Conservation (phyloP, 1,139 yeast species). For the Tardiomyces digboiensis region DNA sequence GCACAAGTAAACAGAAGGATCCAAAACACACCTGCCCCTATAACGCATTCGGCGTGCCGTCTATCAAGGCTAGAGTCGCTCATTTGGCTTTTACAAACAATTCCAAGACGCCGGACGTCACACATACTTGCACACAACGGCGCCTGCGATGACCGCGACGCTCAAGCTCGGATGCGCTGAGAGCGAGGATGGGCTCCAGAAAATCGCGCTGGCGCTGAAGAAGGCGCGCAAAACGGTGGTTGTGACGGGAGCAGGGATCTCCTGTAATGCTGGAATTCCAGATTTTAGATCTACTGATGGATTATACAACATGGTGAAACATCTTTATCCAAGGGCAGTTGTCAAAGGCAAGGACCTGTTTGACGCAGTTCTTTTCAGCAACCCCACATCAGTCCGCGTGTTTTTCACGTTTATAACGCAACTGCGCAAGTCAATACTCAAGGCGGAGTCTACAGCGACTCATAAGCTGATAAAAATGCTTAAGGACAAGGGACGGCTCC, state of each 20-base stretch:
- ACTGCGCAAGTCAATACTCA: slow-evolving; percentile 49
- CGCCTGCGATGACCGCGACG: neutral
- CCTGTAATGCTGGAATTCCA: slow-evolving; percentile 95
- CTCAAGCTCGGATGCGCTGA: slow-evolving; percentile 2
- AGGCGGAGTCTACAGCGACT: slow-evolving; percentile 74
- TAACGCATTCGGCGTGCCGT: too few relatives aligned
- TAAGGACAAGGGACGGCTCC: slow-evolving; percentile 54
- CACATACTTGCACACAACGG: neutral
- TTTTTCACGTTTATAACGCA: slow-evolving; percentile 81
- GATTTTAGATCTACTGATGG: slow-evolving; percentile 86
- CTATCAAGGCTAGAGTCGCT: too few relatives aligned
- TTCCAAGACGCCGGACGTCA: too few relatives aligned
- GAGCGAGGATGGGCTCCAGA: slow-evolving; percentile 6
- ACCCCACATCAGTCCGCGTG: slow-evolving; percentile 47
- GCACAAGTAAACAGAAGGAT: neutral
- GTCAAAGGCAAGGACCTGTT: slow-evolving; percentile 84
- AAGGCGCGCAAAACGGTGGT: slow-evolving; percentile 19
- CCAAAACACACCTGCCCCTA: slow-evolving; percentile 4
- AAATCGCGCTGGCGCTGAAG: slow-evolving; percentile 15
- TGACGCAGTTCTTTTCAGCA: slow-evolving; percentile 73
- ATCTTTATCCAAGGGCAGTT: slow-evolving; percentile 49
- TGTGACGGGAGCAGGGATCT: slow-evolving; percentile 90
- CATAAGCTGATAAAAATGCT: slow-evolving; percentile 66
- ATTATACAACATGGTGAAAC: slow-evolving; percentile 63
- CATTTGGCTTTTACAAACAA: too few relatives aligned